Percentiles rank a stretch among this genome's conserved stretches.
Conservation (phyloP, 192 early-diverging fungal genomes). For the Neocallimastix lanati region DNA sequence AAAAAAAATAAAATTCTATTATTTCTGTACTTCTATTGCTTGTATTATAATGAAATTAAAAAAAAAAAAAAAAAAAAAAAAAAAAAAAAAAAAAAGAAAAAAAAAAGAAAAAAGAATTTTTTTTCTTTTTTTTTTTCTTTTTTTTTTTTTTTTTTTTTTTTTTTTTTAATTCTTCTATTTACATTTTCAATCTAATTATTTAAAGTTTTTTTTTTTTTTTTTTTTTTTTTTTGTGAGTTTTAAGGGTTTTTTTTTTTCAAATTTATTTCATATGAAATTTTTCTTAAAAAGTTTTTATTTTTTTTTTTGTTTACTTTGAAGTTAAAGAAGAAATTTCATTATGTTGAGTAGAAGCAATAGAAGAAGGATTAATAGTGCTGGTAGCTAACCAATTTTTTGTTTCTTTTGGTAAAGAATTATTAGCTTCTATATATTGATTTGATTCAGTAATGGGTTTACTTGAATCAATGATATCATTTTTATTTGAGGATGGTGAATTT, state of each 20-base stretch:
- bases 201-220: neutral
- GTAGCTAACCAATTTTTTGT: neutral
- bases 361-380: neutral
- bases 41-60: no score
- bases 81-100: no score
- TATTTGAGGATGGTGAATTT: neutral
- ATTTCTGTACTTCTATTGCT: no score
- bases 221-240: neutral
- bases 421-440: neutral
- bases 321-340: neutral
- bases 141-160: no score
- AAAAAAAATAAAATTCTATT: no score
- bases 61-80: no score
- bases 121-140: no score
- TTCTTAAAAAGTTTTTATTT: no score
- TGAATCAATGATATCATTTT: neutral
- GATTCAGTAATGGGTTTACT: neutral
- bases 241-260: neutral
- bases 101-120: no score
- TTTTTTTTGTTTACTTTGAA: neutral
- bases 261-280: no score
- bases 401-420: neutral
- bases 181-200: no score
- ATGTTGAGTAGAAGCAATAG: neutral
- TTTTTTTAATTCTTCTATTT: no score